phyloP scores from a whole-genome alignment of 2,329 filamentous ascomycete species.

The Colletotrichum coccodes region DNA sequence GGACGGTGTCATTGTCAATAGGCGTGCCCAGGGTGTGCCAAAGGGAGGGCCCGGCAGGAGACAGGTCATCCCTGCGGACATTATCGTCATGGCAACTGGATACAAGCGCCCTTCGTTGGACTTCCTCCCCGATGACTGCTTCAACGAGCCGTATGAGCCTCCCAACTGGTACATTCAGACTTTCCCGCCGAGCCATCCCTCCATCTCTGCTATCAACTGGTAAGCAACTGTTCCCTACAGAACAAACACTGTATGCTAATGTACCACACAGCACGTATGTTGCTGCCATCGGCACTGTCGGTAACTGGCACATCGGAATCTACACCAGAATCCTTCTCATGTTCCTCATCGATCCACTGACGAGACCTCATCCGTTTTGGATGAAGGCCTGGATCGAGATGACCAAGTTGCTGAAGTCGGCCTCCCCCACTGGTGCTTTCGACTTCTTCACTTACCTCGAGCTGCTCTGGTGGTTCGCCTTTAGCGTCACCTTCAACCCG shows the following conservation, averaged over 20 bases:
- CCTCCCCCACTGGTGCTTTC: slow-evolving; percentile 79
- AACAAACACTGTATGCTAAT: not conserved
- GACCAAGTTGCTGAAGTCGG: slow-evolving; percentile 76
- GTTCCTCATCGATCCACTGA: slow-evolving; percentile 84
- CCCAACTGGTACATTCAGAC: slow-evolving; percentile 92
- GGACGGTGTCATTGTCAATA: slow-evolving; percentile 76
- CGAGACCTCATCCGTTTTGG: slow-evolving; percentile 75
- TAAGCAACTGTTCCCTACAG: slow-evolving; percentile 13
- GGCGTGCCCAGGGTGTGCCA: slow-evolving; percentile 76
- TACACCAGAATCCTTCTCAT: slow-evolving; percentile 88
- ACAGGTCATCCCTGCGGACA: slow-evolving; percentile 75
- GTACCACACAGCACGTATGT: slow-evolving; percentile 75
- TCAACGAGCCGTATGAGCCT: slow-evolving; percentile 77
- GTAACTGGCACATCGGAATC: slow-evolving; percentile 91
- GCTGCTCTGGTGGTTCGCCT: slow-evolving; percentile 86
- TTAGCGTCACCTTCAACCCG: slow-evolving; percentile 82
- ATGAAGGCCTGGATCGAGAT: slow-evolving; percentile 92
- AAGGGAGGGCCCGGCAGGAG: slow-evolving; percentile 78
- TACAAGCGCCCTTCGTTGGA: slow-evolving; percentile 78
- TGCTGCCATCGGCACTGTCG: slow-evolving; percentile 82
- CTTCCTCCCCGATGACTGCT: slow-evolving; percentile 80
- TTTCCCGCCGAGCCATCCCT: slow-evolving; percentile 80
- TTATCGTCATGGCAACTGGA: slow-evolving; percentile 86
- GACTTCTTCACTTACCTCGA: slow-evolving; percentile 93
- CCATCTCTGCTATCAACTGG: slow-evolving; percentile 81